A percentile compares a stretch with the other conserved stretches of the same genome.
Evolutionary conservation across 345 rosid species (phyloP).

Genomic region (Corchorus olitorius): DNA sequence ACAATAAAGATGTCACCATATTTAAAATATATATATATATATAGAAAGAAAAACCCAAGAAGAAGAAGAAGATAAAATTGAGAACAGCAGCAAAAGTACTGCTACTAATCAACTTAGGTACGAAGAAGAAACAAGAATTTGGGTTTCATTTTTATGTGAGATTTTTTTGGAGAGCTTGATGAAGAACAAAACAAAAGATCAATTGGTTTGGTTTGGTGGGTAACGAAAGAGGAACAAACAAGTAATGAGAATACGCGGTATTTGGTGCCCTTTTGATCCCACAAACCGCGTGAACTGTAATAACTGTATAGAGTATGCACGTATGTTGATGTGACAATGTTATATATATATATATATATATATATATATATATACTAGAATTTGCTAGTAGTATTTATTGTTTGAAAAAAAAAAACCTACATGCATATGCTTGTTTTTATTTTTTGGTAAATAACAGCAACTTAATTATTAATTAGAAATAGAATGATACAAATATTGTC

Average conservation of each 20-base stretch:
- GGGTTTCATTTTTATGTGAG: not conserved
- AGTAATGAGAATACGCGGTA: slow-evolving; percentile 34
- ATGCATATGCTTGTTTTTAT: too few species aligned
- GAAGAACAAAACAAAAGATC: too few species aligned
- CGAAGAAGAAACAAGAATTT: not conserved
- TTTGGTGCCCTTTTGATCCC: slow-evolving; percentile 37
- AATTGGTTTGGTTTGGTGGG: not conserved
- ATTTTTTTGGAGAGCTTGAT: not conserved
- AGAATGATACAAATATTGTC: too few species aligned
- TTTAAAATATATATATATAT: not conserved
- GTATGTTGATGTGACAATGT: not conserved
- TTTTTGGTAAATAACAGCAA: too few species aligned
- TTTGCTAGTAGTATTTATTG: too few species aligned
- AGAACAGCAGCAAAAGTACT: not conserved
- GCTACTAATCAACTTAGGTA: not conserved
- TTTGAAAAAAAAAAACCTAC: too few species aligned
- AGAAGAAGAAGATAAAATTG: not conserved
- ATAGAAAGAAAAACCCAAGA: not conserved
- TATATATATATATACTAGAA: not conserved
- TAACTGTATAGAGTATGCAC: not conserved
- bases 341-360: too few species aligned
- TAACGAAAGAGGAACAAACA: too few species aligned
- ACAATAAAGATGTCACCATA: slow-evolving; percentile 32
- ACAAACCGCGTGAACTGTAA: slow-evolving; percentile 54
- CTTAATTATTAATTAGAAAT: too few species aligned